Percentiles rank a stretch among this genome's conserved stretches.
Conservation (phyloP, 2,329 filamentous ascomycete species). For the Pseudopithomyces maydicus region DNA sequence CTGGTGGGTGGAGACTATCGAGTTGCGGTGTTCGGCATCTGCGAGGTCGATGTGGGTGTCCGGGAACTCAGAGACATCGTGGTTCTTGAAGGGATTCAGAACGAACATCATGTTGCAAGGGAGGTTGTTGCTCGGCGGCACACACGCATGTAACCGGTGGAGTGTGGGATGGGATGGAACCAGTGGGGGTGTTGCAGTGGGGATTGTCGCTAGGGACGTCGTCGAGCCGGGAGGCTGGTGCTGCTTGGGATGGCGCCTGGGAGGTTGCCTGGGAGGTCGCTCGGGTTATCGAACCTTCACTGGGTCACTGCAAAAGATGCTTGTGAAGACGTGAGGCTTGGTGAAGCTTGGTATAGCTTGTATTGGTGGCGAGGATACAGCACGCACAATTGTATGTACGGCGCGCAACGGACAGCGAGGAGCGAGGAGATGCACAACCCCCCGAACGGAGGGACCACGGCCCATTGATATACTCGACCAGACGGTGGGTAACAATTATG, state of each 20-base stretch:
- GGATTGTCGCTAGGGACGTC: conserved; percentile 17
- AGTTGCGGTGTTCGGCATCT: conserved; percentile 47
- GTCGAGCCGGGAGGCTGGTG: conserved; percentile 7
- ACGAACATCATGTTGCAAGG: conserved; percentile 44
- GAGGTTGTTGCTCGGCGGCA: conserved; percentile 1
- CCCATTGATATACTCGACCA: neutral
- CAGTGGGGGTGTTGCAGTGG: neutral
- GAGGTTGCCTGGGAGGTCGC: neutral
- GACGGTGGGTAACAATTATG: neutral
- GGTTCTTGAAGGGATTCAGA: conserved; percentile 56
- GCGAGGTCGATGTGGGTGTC: conserved; percentile 57
- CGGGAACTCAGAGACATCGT: conserved; percentile 57
- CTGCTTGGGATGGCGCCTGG: conserved; percentile 11
- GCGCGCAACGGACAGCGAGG: neutral
- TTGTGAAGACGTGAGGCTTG: conserved; percentile 24
- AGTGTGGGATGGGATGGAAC: neutral
- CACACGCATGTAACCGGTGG: neutral
- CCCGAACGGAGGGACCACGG: neutral
- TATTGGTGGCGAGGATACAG: conserved; percentile 15
- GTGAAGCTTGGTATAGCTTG: conserved; percentile 24
- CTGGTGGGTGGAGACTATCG: conserved; percentile 22
- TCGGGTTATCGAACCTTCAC: conserved; percentile 22
- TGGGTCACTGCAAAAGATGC: conserved; percentile 21
- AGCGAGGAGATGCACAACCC: neutral
- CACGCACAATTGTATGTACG: conserved; percentile 4